phyloP scores from a whole-genome alignment of 257 asterid genomes.

The Solanum pennellii region DNA sequence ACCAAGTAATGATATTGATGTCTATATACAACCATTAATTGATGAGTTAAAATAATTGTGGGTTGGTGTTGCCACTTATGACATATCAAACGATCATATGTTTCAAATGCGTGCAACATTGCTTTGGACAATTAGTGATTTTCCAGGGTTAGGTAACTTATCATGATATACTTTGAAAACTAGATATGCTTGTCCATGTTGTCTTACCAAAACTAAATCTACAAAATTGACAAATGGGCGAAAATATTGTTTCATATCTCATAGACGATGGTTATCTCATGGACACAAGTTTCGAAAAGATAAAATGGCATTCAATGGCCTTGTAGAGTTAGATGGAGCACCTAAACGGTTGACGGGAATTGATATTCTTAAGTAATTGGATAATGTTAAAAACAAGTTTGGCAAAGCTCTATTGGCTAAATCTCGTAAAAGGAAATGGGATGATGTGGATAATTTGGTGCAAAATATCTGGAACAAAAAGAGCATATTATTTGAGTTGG shows the following conservation, averaged over 20 bases:
- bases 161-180: neutral
- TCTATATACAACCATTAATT: neutral
- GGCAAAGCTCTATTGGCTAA: neutral
- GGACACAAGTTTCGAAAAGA: neutral
- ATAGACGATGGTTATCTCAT: neutral
- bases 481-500: slow-evolving; percentile 2
- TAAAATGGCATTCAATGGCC: neutral
- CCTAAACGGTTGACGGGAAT: neutral
- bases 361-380: neutral
- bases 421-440: neutral
- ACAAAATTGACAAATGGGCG: neutral
- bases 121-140: neutral
- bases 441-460: neutral
- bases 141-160: neutral
- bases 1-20: neutral
- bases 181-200: neutral
- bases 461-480: neutral
- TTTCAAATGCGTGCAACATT: neutral
- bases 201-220: neutral
- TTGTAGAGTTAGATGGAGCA: neutral
- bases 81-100: neutral
- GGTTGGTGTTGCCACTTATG: neutral
- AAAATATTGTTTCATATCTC: neutral
- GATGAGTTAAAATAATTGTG: neutral
- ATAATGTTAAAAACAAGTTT: neutral